These are phyloP conservation scores for Neoarthrinium moseri DNA, from an alignment of 2,329 filamentous ascomycete genomes.

Conservation along the genomic window DNA sequence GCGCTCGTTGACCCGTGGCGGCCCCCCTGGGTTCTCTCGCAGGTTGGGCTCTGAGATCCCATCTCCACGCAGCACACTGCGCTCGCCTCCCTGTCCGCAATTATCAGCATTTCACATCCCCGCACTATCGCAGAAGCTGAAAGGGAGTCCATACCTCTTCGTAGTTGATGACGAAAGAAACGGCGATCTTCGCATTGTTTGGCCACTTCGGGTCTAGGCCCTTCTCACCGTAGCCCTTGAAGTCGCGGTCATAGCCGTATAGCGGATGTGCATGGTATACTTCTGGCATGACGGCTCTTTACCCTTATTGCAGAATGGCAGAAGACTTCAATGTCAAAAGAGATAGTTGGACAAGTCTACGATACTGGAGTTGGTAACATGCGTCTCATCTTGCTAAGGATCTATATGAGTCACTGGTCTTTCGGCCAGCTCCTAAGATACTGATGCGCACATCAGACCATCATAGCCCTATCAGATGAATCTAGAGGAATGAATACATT, in stretches of 20 bases:
- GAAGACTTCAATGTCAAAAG: no score
- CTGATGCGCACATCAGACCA: no score
- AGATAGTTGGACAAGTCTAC: background rate
- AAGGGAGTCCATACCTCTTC: conserved; percentile 31
- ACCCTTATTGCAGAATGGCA: no score
- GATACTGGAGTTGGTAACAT: no score
- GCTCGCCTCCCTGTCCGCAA: conserved; percentile 9
- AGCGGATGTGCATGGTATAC: conserved; percentile 25
- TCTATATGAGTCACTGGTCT: no score
- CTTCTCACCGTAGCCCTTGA: conserved; percentile 38
- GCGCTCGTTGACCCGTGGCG: conserved; percentile 37
- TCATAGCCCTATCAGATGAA: no score
- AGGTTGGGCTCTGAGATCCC: conserved; percentile 34
- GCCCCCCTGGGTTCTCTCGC: conserved; percentile 35
- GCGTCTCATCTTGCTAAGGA: no score
- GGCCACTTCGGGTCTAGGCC: conserved; percentile 37
- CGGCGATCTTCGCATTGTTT: conserved; percentile 39
- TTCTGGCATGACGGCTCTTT: conserved; percentile 24
- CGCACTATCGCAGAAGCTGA: no score
- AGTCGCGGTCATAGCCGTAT: conserved; percentile 29
- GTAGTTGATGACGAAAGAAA: conserved; percentile 45
- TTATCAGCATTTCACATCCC: background rate
- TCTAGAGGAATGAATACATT: no score
- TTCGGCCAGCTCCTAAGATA: no score
- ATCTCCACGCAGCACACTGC: conserved; percentile 36